Percentiles rank a stretch among this genome's conserved stretches.
phyloP scores from a whole-genome alignment of 2,329 filamentous ascomycete genomes.

The Fusarium sarcochroum region DNA sequence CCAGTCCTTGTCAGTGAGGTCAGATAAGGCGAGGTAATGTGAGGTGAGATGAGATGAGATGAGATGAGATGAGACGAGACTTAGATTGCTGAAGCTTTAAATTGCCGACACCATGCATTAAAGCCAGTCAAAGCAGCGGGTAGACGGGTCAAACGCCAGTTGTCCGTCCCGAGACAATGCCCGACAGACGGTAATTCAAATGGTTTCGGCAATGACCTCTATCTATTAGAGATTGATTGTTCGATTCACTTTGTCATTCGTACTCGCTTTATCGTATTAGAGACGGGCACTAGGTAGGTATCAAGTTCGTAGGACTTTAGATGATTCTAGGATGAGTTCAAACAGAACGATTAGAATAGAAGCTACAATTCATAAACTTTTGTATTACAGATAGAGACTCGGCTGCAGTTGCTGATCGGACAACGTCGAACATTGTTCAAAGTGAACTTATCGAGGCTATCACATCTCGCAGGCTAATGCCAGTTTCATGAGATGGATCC shows the following conservation, averaged over 20 bases:
- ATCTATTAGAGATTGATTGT: background rate
- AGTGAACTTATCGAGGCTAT: background rate
- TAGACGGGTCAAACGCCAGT: constrained; percentile 23
- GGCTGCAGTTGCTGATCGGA: constrained; percentile 4
- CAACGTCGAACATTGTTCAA: background rate
- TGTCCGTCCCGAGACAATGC: constrained; percentile 36
- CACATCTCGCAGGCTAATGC: background rate
- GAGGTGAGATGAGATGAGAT: background rate
- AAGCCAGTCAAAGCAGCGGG: constrained; percentile 7
- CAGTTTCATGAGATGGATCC: background rate
- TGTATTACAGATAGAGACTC: background rate
- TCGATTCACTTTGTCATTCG: background rate
- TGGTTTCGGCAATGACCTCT: constrained; percentile 12
- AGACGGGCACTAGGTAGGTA: background rate
- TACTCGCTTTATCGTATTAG: constrained; percentile 3
- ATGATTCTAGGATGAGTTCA: no score
- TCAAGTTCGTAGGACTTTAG: no score
- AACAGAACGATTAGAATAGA: no score
- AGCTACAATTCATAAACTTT: no score
- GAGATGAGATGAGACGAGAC: constrained; percentile 2
- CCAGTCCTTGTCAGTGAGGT: background rate
- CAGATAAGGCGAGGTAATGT: background rate
- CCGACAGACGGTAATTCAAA: constrained; percentile 16
- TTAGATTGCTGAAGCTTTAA: constrained; percentile 12
- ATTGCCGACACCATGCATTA: background rate